Percentiles rank a stretch among this genome's conserved stretches.
Conservation (phyloP, 371 early-diverging fungal species). For the Funneliformis caledonium region DNA sequence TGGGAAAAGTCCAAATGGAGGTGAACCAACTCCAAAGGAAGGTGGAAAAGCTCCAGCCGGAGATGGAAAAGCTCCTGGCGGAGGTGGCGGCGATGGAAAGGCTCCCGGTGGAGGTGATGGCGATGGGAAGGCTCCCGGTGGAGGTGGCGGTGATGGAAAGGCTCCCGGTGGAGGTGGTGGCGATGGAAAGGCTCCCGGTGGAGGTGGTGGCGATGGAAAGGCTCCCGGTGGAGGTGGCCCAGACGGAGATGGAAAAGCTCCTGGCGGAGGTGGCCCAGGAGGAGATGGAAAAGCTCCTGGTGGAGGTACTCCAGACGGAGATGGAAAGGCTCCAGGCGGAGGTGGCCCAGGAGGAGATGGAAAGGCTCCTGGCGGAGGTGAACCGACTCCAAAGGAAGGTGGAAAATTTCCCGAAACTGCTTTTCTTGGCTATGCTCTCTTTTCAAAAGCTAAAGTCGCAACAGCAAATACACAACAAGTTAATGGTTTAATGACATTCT, state of each 20-base stretch:
- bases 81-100: no score
- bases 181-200: neutral
- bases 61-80: neutral
- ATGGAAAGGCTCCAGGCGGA: neutral
- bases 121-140: neutral
- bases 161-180: neutral
- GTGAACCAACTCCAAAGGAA: neutral
- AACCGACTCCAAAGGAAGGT: neutral
- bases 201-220: neutral
- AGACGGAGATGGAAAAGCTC: no score
- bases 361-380: neutral
- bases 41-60: neutral
- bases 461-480: neutral
- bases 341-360: neutral
- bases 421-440: neutral
- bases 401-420: neutral
- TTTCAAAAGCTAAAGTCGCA: neutral
- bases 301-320: neutral
- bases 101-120: no score
- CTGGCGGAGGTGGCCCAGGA: no score
- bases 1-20: neutral
- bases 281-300: no score
- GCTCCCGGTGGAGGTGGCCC: neutral
- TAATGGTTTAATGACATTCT: neutral
- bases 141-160: no score